These are phyloP conservation scores for Vigna unguiculata DNA, from an alignment of 306 rosid genomes.

Conservation along the genomic window DNA sequence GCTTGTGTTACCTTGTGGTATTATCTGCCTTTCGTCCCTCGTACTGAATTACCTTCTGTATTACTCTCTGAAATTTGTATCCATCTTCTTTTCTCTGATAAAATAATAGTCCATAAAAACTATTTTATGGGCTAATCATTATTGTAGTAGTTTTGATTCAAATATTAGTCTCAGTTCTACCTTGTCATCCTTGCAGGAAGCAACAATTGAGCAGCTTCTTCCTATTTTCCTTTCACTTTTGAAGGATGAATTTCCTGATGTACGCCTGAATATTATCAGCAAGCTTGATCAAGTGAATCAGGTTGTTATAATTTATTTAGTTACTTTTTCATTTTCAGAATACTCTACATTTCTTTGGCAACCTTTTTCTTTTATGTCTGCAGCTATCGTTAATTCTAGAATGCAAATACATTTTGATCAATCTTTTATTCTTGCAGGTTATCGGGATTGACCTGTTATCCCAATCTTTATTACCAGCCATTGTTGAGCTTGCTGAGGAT, in stretches of 20 bases:
- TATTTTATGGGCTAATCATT: no score
- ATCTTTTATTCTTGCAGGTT: constrained; percentile 62
- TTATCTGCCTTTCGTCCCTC: no score
- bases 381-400: constrained; percentile 12
- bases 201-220: constrained; percentile 96
- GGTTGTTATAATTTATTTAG: constrained; percentile 56
- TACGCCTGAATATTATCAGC: constrained; percentile 96
- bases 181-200: constrained; percentile 72
- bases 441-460: constrained; percentile 95
- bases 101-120: no score
- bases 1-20: no score
- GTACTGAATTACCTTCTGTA: no score
- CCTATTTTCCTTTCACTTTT: constrained; percentile 96
- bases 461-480: constrained; percentile 96
- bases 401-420: constrained; percentile 28
- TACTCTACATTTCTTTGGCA: constrained; percentile 17
- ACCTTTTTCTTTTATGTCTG: constrained; percentile 5
- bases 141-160: no score
- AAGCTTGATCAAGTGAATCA: constrained; percentile 99
- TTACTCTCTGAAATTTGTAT: no score
- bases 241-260: constrained; percentile 99
- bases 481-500: constrained; percentile 99
- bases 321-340: constrained; percentile 25
- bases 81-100: no score
- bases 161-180: constrained; percentile 43